phyloP scores from a whole-genome alignment of 768 basidiomycete genomes.

The Russula sp. region DNA sequence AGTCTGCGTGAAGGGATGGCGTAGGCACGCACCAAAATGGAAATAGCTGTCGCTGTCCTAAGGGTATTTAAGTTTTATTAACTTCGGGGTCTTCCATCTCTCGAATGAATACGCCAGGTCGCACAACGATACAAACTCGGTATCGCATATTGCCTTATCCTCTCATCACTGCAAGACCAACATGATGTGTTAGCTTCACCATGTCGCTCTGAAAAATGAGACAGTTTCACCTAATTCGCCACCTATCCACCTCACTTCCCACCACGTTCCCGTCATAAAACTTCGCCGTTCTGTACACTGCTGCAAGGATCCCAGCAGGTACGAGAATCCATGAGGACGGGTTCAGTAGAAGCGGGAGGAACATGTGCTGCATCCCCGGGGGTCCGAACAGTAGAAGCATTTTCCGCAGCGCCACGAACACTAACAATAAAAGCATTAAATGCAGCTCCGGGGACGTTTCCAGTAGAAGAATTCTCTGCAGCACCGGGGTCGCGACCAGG shows the following conservation, averaged over 20 bases:
- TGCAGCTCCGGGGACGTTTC: too few species aligned
- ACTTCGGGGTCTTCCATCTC: not conserved
- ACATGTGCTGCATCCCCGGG: too few species aligned
- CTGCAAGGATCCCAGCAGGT: slow-evolving; percentile 30
- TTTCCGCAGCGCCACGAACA: slow-evolving; percentile 29
- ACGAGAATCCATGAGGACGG: slow-evolving; percentile 25
- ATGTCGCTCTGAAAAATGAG: not conserved
- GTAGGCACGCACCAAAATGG: too few species aligned
- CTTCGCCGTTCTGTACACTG: slow-evolving; percentile 23
- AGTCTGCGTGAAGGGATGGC: not conserved
- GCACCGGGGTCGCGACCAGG: too few species aligned
- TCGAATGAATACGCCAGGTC: slow-evolving; percentile 24
- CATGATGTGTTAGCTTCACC: not conserved
- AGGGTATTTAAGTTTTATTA: too few species aligned
- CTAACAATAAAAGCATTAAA: too few species aligned
- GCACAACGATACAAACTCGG: slow-evolving; percentile 20
- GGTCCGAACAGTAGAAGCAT: too few species aligned
- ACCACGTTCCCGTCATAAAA: slow-evolving; percentile 29
- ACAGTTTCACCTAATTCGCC: slow-evolving; percentile 23
- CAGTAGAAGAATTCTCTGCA: too few species aligned
- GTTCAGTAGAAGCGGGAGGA: slow-evolving; percentile 28
- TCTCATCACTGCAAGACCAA: slow-evolving; percentile 21
- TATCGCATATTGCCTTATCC: slow-evolving; percentile 24
- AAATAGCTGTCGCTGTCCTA: too few species aligned
- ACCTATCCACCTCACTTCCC: slow-evolving; percentile 16